Base-by-base conservation (phyloP, 2,329 filamentous ascomycete species). In the Claviceps monticola region DNA sequence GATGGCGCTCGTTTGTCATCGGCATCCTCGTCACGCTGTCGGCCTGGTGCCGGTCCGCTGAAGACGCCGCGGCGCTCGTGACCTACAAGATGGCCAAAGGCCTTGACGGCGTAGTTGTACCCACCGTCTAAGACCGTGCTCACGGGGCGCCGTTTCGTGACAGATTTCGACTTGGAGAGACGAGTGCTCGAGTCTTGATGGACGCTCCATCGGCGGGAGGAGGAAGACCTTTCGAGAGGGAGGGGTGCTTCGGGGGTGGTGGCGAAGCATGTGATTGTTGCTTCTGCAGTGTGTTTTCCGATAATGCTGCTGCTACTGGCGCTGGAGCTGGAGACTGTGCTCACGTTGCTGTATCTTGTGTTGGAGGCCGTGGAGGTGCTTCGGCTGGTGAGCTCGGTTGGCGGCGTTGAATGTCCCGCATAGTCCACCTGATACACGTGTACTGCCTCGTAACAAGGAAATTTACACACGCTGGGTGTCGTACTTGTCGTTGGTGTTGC, bases 401-500 rank as follows among this genome's bases (percentile, higher is more conserved):
- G 51, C 14, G 55, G 54, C 21, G 51, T 46, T 48, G 34, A 42
- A 29, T 49, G 50, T 8, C 44, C 19, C 13, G 46, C 46, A 0
- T 57, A 51, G 14, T 36, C 19, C 11, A 53, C 37, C 4, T 60
- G 61, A 2, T 61, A 61, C 5, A 64, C 68, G 6, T 78, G 68
- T 0, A 78, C 64, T 29, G 78, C 78, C 57, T 80, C 76, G 50
- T 74, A 72, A 53, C 73, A 72, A 0, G 61, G 56, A 1, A 57
- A 58, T 45, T 54, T 46, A 19, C 58, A 55, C 21, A 56, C 17
- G 1, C 59, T 50, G 0, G 56, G 52, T 11, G 57, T 46, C 4
- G 21, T 17, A 7, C 16, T 17, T 19, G 14, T 17, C 21, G 19
- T 21, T 8, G 17, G 9, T 19, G 41, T 11, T 5, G 56, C 52